These are phyloP conservation scores for Periconia macrospinosa DNA, from an alignment of 2,329 filamentous ascomycete species.

Conservation along the genomic window DNA sequence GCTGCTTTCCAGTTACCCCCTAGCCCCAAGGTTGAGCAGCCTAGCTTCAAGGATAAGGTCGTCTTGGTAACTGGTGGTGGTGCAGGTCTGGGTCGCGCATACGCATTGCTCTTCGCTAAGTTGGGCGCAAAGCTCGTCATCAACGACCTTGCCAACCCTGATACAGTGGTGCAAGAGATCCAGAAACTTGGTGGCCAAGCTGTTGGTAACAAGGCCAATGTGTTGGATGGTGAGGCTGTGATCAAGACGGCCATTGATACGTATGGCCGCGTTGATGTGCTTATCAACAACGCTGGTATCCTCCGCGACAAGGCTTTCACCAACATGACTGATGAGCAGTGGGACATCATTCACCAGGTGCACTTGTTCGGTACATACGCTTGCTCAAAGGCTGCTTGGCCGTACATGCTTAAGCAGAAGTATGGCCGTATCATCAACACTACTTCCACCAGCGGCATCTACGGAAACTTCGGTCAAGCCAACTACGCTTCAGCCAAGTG, in stretches of 20 bases:
- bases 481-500: conserved; percentile 78
- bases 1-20: conserved; percentile 30
- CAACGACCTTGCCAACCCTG: conserved; percentile 93
- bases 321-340: conserved; percentile 95
- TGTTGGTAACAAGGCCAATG: conserved; percentile 88
- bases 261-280: conserved; percentile 89
- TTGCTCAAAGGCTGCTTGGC: conserved; percentile 96
- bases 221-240: conserved; percentile 87
- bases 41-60: conserved; percentile 43
- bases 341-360: conserved; percentile 89
- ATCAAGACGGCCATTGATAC: conserved; percentile 92
- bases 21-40: conserved; percentile 35
- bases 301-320: conserved; percentile 95
- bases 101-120: conserved; percentile 85
- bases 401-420: conserved; percentile 97
- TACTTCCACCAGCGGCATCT: conserved; percentile 94
- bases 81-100: conserved; percentile 79
- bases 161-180: conserved; percentile 89
- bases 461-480: conserved; percentile 98
- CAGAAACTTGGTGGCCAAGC: conserved; percentile 86
- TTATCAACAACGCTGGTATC: conserved; percentile 98
- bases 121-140: conserved; percentile 84
- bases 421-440: conserved; percentile 97
- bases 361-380: conserved; percentile 96
- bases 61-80: conserved; percentile 42